Evolutionary conservation across 306 rosid species (phyloP).

Genomic region (cucumber (Cucumis sativus)): DNA sequence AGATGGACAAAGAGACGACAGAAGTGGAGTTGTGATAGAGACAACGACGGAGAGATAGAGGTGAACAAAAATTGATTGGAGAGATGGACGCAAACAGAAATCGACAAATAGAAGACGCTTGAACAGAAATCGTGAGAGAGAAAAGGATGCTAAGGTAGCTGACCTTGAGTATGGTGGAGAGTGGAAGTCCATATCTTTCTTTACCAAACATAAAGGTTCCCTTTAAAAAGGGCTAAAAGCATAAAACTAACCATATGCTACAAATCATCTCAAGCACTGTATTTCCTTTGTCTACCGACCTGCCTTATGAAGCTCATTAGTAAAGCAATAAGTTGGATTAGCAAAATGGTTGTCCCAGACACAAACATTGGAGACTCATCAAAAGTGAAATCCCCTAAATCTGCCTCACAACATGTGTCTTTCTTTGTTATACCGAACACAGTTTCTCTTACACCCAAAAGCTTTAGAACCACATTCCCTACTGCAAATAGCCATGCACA

Average conservation of each 20-base stretch:
- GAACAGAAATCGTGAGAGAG: too few relatives aligned
- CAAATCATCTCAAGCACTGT: constrained; percentile 19
- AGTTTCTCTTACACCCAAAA: constrained; percentile 14
- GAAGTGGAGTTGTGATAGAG: too few relatives aligned
- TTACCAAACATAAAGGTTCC: constrained; percentile 22
- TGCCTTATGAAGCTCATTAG: neutral
- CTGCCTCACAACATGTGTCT: neutral
- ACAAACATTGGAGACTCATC: constrained; percentile 24
- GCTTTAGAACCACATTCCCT: neutral
- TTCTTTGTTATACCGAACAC: constrained; percentile 22
- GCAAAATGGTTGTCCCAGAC: constrained; percentile 16
- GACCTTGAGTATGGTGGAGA: constrained; percentile 13
- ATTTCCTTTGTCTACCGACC: neutral
- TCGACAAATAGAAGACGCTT: too few relatives aligned
- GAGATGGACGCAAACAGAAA: too few relatives aligned
- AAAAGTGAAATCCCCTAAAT: constrained; percentile 13
- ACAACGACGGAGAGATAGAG: too few relatives aligned
- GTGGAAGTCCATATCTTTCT: constrained; percentile 22
- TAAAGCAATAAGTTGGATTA: constrained; percentile 15
- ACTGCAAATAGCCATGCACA: constrained; percentile 12
- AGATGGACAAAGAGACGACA: too few relatives aligned
- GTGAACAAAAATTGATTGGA: too few relatives aligned
- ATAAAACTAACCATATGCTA: constrained; percentile 18
- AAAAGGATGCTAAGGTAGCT: neutral
- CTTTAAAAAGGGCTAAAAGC: constrained; percentile 24